A percentile compares a stretch with the other conserved stretches of the same genome.
Evolutionary conservation across 257 asterid species (phyloP).

Genomic region (Fraxinus cuspidata): DNA sequence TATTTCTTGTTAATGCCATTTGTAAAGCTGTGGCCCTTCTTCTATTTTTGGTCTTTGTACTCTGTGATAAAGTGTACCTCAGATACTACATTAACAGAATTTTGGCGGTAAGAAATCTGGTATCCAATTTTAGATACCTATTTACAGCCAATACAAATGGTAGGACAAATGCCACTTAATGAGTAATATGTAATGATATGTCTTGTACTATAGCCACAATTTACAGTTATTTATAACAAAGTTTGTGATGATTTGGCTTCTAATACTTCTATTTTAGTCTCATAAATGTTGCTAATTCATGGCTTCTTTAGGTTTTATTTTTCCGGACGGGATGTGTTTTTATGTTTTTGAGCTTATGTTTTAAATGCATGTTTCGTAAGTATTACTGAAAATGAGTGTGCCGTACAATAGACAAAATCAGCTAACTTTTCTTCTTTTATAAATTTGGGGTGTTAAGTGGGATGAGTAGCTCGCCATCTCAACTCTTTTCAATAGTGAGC

Average conservation of each 20-base stretch:
- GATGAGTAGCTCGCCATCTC: no score
- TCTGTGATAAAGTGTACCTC: slow-evolving; percentile 12
- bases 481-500: no score
- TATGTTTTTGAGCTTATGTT: background rate
- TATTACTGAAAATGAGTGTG: no score
- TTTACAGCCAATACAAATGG: background rate
- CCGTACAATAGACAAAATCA: no score
- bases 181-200: background rate
- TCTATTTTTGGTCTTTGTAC: slow-evolving; percentile 8
- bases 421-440: no score
- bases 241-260: background rate
- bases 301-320: no score
- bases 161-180: background rate
- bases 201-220: background rate
- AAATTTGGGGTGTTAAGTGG: no score
- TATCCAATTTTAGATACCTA: background rate
- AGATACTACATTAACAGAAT: background rate
- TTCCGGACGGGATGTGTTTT: background rate
- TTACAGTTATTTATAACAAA: no score
- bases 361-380: no score
- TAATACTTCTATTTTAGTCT: background rate
- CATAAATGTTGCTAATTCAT: no score
- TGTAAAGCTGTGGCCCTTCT: slow-evolving; percentile 22
- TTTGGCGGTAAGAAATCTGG: slow-evolving; percentile 6
- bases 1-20: slow-evolving; percentile 35